These are phyloP conservation scores for Debaryomyces singareniensis DNA, from an alignment of 1,139 yeast species.

Conservation along the genomic window DNA sequence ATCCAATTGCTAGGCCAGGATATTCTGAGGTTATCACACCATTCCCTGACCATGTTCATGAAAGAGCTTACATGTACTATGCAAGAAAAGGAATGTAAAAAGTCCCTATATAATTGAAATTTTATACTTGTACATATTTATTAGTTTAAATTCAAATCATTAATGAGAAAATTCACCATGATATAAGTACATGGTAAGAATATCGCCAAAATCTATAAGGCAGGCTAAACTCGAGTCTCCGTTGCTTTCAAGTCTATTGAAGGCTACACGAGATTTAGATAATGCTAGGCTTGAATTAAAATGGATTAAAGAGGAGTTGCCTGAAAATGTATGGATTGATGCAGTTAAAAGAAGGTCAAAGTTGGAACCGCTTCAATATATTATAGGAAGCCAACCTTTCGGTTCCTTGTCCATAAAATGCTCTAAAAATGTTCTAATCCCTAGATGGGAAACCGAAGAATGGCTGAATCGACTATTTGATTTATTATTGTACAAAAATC, in stretches of 20 bases:
- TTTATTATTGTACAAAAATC: constrained; percentile 10
- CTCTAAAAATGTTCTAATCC: constrained; percentile 65
- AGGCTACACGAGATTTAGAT: constrained; percentile 21
- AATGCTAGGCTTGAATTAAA: constrained; percentile 29
- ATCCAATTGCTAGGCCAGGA: constrained; percentile 96
- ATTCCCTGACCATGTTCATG: constrained; percentile 75
- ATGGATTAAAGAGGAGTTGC: constrained; percentile 39
- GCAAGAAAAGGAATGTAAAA: constrained; percentile 64
- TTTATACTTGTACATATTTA: too few species aligned
- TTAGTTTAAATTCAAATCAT: too few species aligned
- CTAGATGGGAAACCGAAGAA: constrained; percentile 95
- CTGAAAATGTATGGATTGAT: constrained; percentile 23
- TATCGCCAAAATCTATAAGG: constrained; percentile 22
- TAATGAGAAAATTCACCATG: too few species aligned
- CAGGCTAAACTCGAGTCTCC: constrained; percentile 21
- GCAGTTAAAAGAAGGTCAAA: constrained; percentile 36
- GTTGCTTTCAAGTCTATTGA: constrained; percentile 26
- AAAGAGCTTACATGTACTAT: constrained; percentile 94
- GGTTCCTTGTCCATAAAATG: constrained; percentile 61
- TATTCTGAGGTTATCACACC: constrained; percentile 95
- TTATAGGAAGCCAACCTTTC: constrained; percentile 83
- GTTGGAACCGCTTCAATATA: constrained; percentile 71
- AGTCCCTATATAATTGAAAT: too few species aligned
- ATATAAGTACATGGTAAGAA: constrained; percentile 27
- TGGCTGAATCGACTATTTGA: constrained; percentile 54